Evolutionary conservation across 495 filamentous ascomycete species (phyloP), one percentile per base, ranked within the genome.

Genomic region (Beverwykella pulmonaria): DNA sequence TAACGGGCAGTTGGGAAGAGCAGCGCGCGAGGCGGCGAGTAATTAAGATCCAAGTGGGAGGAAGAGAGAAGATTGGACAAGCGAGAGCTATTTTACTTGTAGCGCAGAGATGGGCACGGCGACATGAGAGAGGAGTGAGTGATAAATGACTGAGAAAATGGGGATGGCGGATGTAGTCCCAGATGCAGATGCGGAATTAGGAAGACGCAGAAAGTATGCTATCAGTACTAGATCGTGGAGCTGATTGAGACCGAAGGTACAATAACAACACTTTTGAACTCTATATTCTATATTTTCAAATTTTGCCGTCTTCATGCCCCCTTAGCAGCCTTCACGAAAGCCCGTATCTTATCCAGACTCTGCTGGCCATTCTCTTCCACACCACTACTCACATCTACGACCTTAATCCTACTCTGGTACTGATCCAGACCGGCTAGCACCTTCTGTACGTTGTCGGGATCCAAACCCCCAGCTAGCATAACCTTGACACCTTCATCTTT

Each of bases 371-470:
- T 83, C 25, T 84, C 85, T 79, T 98, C 94, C 14, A 99, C 92
- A 0, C 94, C 94, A 71, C 90, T 95, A 73, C 92, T 96, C 4
- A 96, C 90, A 80, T 99, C 94, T 39, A 99, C 88, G 1, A 87
- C 93, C 39, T 91, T 79, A 2, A 98, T 85, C 71, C 87, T 82
- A 4, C 78, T 76, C 26, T 79, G 81, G 7, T 81, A 76, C 17
- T 80, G 71, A 3, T 86, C 87, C 32, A 90, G 75, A 26, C 81
- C 80, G 6, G 78, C 72, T 0, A 98, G 77, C 3, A 83, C 80
- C 15, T 84, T 80, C 1, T 75, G 77, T 7, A 98, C 89, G 76
- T 96, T 98, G 1, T 84, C 82, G 2, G 90, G 83, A 47, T 84
- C 83, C 29, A 98, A 73, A 0, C 94, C 94, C 17, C 94, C 94